Percentiles rank a stretch among this genome's conserved stretches.
phyloP scores from a whole-genome alignment of 2,329 filamentous ascomycete species.

The Lojkania enalia region DNA sequence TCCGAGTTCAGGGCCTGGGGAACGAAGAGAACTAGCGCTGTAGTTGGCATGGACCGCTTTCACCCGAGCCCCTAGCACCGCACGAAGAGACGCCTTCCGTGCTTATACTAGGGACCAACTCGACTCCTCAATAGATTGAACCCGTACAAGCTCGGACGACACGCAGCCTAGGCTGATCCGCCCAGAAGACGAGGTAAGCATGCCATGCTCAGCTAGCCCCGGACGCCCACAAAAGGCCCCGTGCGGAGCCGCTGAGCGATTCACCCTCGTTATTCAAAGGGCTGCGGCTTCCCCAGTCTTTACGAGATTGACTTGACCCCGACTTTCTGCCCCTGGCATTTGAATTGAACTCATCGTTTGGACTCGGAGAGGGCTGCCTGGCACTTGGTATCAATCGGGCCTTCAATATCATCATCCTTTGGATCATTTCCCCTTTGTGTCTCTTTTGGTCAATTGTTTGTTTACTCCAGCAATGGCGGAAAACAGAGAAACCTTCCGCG shows the following conservation, averaged over 20 bases:
- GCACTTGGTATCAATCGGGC: background rate
- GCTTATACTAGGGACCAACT: constrained; percentile 11
- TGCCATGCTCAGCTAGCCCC: constrained; percentile 6
- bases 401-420: constrained; percentile 4
- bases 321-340: constrained; percentile 1
- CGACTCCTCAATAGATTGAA: constrained; percentile 12
- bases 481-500: constrained; percentile 10
- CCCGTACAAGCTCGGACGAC: constrained; percentile 8
- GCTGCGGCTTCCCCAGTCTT: constrained; percentile 10
- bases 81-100: constrained; percentile 3
- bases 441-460: constrained; percentile 3
- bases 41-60: constrained; percentile 9
- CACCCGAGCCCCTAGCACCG: constrained; percentile 7
- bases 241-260: constrained; percentile 18
- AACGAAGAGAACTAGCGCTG: constrained; percentile 6
- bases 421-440: constrained; percentile 1
- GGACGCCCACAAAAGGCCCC: constrained; percentile 8
- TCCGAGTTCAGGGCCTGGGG: constrained; percentile 2
- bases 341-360: background rate
- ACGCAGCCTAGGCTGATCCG: constrained; percentile 8
- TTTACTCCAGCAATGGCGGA: constrained; percentile 8
- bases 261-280: constrained; percentile 19
- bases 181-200: constrained; percentile 2
- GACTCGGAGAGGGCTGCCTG: background rate
- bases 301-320: background rate